phyloP scores from a whole-genome alignment of 352 stramenopile genomes.

The Pythium phragmiticola region DNA sequence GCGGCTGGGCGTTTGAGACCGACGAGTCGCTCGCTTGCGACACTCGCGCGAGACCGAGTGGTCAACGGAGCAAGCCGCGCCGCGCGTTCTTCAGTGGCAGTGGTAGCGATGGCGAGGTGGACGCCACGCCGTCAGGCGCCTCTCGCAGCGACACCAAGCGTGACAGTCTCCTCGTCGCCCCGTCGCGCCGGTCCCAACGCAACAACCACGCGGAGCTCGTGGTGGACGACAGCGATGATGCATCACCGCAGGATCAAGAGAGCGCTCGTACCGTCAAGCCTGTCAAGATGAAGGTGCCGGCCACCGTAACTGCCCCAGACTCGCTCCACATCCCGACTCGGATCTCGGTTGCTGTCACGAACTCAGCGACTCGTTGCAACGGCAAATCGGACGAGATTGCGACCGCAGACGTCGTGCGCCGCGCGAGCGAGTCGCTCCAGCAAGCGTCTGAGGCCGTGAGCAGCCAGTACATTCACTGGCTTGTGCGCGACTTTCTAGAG shows the following conservation, averaged over 20 bases:
- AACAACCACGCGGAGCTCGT: slow-evolving; percentile 26
- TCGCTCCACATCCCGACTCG: slow-evolving; percentile 10
- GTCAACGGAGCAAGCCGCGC: slow-evolving; percentile 14
- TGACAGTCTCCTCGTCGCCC: slow-evolving; percentile 13
- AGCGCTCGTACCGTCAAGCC: not conserved
- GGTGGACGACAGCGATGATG: slow-evolving; percentile 27
- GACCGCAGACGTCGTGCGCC: slow-evolving; percentile 26
- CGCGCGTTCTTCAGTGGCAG: slow-evolving; percentile 33
- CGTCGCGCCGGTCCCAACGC: slow-evolving; percentile 28
- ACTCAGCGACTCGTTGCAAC: slow-evolving; percentile 21
- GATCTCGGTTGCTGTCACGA: slow-evolving; percentile 19
- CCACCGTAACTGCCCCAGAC: not conserved
- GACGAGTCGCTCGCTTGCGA: slow-evolving; percentile 11
- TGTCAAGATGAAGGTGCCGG: not conserved
- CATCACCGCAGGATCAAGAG: slow-evolving; percentile 12
- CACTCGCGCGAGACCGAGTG: not conserved
- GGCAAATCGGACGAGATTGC: slow-evolving; percentile 36
- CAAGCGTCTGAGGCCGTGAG: not conserved
- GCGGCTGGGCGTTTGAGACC: slow-evolving; percentile 16
- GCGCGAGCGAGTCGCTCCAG: not conserved
- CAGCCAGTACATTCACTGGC: slow-evolving; percentile 38
- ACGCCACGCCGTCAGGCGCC: not conserved
- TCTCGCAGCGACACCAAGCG: not conserved
- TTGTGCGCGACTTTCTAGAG: slow-evolving; percentile 66
- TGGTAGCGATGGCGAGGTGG: slow-evolving; percentile 7